Base-by-base conservation (phyloP, 495 filamentous ascomycete species). In the Pseudevernia furfuracea region DNA sequence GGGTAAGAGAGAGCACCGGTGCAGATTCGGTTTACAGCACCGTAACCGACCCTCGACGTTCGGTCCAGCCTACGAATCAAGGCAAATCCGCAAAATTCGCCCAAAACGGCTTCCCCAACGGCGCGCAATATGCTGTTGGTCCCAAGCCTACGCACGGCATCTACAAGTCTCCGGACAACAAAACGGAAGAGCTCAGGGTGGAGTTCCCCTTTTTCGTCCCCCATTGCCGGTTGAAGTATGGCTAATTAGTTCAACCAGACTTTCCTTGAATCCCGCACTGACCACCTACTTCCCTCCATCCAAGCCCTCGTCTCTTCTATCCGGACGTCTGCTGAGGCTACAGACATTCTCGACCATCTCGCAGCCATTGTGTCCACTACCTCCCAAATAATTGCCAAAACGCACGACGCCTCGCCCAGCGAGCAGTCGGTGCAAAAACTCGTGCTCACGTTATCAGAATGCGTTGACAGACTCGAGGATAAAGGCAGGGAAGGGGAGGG, bases 181-280 rank as follows among this genome's bases (percentile, higher is more conserved):
- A 37, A 44, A 55, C 53, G 9, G 62, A 65, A 65, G 63, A 66
- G 15, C 63, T 68, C 21, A 68, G 65, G 59, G 67, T 62, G 37
- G 7, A 43, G 25, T 41, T 43, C 30, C 6, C 46, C 21, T 10
- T 46, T 12, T 39, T 15, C 19, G 4, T n/a, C 1, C 17, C 3
- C n/a, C n/a, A 30, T 32, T 25, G 28, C 21, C 30, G 25, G 4
- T 53, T n/a, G 52, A 55, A 58, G 30, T 10, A n/a, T 34, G 23
- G n/a, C 39, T 59, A 3, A 49, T 23, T 41, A 4, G 30, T 14
- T 4, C 49, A 19, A 43, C 52, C 64, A 89, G 85, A 84, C 88
- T 65, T 93, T 92, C 72, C 85, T 96, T 49, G 90, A 95, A 68
- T 89, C 90, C 67, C 90, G 92, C 74, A 91, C 89, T 17, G 88